Evolutionary conservation across 2,329 filamentous ascomycete species (phyloP), one percentile per base, ranked within the genome.

Genomic region (Raffaelea albimanens): DNA sequence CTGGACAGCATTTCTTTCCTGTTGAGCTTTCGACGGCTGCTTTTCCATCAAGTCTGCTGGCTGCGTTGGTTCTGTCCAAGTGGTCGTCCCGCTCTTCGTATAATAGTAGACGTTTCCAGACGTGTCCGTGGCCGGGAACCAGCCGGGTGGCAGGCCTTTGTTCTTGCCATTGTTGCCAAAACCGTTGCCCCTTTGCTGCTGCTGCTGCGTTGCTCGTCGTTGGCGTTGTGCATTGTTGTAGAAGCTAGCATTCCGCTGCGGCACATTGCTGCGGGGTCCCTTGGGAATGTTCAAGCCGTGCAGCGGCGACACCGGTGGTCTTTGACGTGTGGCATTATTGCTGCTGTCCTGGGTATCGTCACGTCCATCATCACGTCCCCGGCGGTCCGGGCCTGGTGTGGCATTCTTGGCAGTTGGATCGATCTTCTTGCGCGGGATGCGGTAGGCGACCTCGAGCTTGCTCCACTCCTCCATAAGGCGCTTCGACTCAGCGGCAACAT

Each of bases 401-500:
- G 63, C 52, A 62, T 52, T 56, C 63, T 19, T 23, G 43, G 72
- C 77, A 53, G 80, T 82, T 22, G 83, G 82, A 60, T 91, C 88
- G 49, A 85, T 69, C 68, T 95, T 94, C 68, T 93, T 87, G 49
- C 91, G 80, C 34, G 88, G 88, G 59, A 98, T 98, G 50, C 93
- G 83, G 65, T 97, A 98, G 7, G 82, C 93, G 33, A 94, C 76
- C 63, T 95, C 85, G 43, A 98, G 71, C 57, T 88, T 90, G 61
- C 84, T 85, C 93, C 93, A 98, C 55, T 83, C 83, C 9, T 87
- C 80, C 23, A 96, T 68, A 33, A 98, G 71, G 41, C 77, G 74
- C 47, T 75, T 76, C 5, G 91, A 81, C 58, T 83, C 83, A 19
- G 76, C 73, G 22, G 82, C 76, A 19, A 98, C 87, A 50, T 85